Evolutionary conservation across 148 eudicot genomes (phyloP).

Genomic region (Pharnaceum exiguum): DNA sequence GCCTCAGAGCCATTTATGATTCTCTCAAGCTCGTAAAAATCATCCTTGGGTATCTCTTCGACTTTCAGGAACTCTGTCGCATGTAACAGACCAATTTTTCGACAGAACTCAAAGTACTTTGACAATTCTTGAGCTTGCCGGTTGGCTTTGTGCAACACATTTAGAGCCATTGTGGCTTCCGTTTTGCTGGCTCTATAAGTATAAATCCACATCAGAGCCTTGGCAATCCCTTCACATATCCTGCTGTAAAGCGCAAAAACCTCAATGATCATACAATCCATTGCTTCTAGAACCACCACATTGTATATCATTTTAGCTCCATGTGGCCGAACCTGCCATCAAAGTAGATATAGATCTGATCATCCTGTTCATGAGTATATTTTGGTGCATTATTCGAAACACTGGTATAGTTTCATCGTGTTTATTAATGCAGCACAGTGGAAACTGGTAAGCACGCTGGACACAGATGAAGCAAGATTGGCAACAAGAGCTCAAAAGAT

Average conservation of each 20-base stretch:
- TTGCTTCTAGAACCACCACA: constrained; percentile 49
- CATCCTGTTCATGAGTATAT: too few relatives aligned
- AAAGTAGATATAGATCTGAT: too few relatives aligned
- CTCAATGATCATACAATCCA: constrained; percentile 72
- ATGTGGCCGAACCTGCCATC: too few relatives aligned
- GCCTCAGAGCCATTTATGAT: constrained; percentile 34
- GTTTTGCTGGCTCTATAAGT: constrained; percentile 22
- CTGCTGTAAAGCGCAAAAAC: constrained; percentile 56
- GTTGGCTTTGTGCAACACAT: constrained; percentile 45
- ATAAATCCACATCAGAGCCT: constrained; percentile 36
- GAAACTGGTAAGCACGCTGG: too few relatives aligned
- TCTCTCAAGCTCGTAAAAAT: constrained; percentile 39
- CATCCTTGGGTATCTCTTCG: constrained; percentile 39
- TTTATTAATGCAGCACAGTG: too few relatives aligned
- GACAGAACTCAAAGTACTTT: constrained; percentile 45
- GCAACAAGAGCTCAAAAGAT: too few relatives aligned
- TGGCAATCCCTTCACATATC: constrained; percentile 57
- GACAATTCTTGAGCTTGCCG: constrained; percentile 54
- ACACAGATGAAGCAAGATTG: too few relatives aligned
- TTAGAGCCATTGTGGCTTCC: constrained; percentile 50
- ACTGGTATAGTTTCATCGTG: too few relatives aligned
- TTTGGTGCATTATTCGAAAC: too few relatives aligned
- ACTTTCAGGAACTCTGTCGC: constrained; percentile 40
- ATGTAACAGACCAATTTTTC: constrained; percentile 35
- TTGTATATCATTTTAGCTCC: constrained; percentile 4